Conservation (phyloP, 345 rosid species). For the Rhodamnia argentea region DNA sequence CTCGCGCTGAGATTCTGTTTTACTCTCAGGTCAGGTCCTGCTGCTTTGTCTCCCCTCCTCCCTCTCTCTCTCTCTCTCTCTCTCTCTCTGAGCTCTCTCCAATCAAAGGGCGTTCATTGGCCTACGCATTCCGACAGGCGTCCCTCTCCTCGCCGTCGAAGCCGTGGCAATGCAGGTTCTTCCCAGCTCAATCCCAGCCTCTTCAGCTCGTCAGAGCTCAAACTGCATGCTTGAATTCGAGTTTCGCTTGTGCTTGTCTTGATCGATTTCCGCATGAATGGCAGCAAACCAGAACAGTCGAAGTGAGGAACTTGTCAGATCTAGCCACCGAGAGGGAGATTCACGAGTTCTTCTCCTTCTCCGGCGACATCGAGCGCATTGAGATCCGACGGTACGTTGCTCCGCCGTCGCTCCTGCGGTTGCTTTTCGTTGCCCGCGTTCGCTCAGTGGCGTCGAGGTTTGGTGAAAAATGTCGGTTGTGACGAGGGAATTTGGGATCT, state of each 20-base stretch:
- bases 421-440: neutral
- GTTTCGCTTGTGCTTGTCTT: neutral
- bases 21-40: neutral
- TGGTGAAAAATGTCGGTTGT: neutral
- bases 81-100: neutral
- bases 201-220: neutral
- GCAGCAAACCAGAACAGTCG: slow-evolving; percentile 63
- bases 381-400: slow-evolving; percentile 41
- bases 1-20: neutral
- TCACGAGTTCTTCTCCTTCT: slow-evolving; percentile 96
- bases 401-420: neutral
- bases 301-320: slow-evolving; percentile 81
- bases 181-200: neutral
- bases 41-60: neutral
- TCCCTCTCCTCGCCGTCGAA: neutral
- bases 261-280: neutral
- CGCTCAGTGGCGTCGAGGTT: neutral
- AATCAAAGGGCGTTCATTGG: neutral
- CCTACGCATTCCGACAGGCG: neutral
- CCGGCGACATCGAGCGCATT: slow-evolving; percentile 79
- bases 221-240: neutral
- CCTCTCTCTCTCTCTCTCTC: neutral
- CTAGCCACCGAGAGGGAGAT: slow-evolving; percentile 95
- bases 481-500: neutral
- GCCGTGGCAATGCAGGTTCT: slow-evolving; percentile 4